Conservation (phyloP, 2,329 filamentous ascomycete genomes). For the Akanthomyces dipterigenus region DNA sequence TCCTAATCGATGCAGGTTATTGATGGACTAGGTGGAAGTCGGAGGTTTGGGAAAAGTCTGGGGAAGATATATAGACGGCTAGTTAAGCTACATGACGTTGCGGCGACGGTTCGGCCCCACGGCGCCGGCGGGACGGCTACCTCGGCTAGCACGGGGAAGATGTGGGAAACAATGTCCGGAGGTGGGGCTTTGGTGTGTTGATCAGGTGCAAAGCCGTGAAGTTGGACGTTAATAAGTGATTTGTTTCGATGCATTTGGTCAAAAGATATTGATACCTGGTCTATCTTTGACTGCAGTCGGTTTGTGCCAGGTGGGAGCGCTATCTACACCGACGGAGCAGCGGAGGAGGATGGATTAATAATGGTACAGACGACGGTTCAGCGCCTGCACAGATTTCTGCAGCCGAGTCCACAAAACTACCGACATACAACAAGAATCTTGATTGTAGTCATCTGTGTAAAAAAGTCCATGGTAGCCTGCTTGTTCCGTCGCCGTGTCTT, state of each 20-base stretch:
- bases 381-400: too few species aligned
- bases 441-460: too few species aligned
- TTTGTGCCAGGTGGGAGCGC: background rate
- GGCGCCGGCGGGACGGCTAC: background rate
- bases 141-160: constrained; percentile 1
- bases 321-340: background rate
- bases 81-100: background rate
- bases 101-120: background rate
- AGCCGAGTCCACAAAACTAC: too few species aligned
- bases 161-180: background rate
- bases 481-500: too few species aligned
- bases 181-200: background rate
- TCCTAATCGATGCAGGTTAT: background rate
- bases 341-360: background rate
- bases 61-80: background rate
- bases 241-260: too few species aligned
- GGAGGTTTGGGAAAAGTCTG: background rate
- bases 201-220: too few species aligned
- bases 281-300: too few species aligned
- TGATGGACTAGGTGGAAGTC: too few species aligned
- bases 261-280: too few species aligned
- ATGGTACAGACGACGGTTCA: background rate
- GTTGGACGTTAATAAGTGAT: too few species aligned
- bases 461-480: too few species aligned
- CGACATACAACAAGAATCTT: too few species aligned